A percentile compares a stretch with the other conserved stretches of the same genome.
Evolutionary conservation across 345 rosid species (phyloP).

Genomic region (Heritiera fomes): DNA sequence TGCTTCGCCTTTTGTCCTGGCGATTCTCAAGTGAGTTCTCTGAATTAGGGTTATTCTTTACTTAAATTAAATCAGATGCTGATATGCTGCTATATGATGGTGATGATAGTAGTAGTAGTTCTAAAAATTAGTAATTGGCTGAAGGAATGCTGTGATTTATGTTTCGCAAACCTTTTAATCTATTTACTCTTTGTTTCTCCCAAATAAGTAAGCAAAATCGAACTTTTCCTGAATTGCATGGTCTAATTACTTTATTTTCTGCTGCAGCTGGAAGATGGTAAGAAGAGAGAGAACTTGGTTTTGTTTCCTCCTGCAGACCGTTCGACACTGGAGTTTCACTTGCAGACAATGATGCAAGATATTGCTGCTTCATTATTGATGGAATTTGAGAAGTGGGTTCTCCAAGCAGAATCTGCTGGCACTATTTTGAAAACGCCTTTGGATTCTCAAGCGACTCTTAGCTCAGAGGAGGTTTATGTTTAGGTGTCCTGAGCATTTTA

Average conservation of each 20-base stretch:
- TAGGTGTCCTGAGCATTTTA: constrained; percentile 85
- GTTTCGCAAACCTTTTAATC: constrained; percentile 1
- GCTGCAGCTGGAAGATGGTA: constrained; percentile 81
- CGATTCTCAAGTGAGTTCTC: constrained; percentile 68
- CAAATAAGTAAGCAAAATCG: background rate
- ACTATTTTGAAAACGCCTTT: constrained; percentile 93
- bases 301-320: constrained; percentile 92
- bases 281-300: constrained; percentile 59
- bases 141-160: background rate
- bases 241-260: constrained; percentile 25
- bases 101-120: background rate
- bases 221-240: background rate
- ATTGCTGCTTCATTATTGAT: constrained; percentile 83
- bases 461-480: constrained; percentile 97
- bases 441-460: constrained; percentile 98
- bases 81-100: background rate
- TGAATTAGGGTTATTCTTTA: background rate
- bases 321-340: constrained; percentile 81
- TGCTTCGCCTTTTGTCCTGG: constrained; percentile 94
- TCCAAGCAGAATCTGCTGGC: constrained; percentile 87
- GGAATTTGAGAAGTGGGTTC: constrained; percentile 97
- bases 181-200: background rate
- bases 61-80: background rate
- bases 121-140: background rate
- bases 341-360: constrained; percentile 98